Base-by-base conservation (phyloP, 345 rosid species). In the Heritiera fomes region DNA sequence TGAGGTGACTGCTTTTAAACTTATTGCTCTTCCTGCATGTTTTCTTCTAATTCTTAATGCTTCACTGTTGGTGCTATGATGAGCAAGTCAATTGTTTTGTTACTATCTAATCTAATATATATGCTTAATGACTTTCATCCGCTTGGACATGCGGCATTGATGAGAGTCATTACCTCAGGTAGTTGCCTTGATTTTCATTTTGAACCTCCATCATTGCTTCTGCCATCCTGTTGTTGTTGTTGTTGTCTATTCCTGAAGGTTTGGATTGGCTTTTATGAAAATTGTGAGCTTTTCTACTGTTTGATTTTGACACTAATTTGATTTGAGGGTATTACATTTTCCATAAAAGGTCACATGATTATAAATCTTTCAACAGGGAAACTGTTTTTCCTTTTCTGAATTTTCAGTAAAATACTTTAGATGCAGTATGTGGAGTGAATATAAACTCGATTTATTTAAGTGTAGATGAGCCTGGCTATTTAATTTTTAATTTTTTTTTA, bases 181-280 rank as follows among this genome's bases (percentile, higher is more conserved):
- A 34, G 68, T 32, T 32, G 43, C 17, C 43, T 63, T 63, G 68
- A 32, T 63, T 63, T 63, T 34, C 68, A 63, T 66, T 38, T 65
- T 8, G 12, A 38, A 17, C 46, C 6, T 7, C 70, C 28, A 40
- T 41, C 30, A 43, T 67, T 43, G 71, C 52, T 67, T n/a, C 52
- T 40, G 46, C 71, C 7, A 18, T 8, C 52, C 52, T 41, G 49
- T 38, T 67, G 10, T 18, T 67, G 28, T 41, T 11, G 30, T 20
- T 20, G 11, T 58, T 58, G 30, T 58, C 9, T 20, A 7, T 20
- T 12, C 62, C 12, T n/a, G 32, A 58, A 8, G 12, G 30, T 58
- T 30, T 10, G 52, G 6, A 4, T 38, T 40, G 71, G 47, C 49
- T 14, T 62, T 38, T 64, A 34, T 64, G 11, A 64, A 63, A 63